Evolutionary conservation across 164 flowering plant genomes (phyloP).

Genomic region (Aristolochia contorta): DNA sequence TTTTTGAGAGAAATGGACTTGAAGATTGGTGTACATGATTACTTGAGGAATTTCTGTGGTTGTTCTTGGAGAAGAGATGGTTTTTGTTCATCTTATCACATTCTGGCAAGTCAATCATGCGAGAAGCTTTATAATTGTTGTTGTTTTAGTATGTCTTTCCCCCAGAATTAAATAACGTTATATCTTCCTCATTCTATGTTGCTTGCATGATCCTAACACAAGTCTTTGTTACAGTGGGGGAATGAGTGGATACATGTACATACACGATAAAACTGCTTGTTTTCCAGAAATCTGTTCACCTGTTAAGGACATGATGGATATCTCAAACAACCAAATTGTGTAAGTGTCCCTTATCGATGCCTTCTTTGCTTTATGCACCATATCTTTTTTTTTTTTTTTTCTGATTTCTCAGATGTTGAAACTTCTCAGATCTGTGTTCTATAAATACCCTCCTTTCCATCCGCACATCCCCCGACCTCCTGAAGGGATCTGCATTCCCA

Average conservation of each 20-base stretch:
- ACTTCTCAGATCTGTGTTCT: slow-evolving; percentile 30
- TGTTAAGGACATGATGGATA: slow-evolving; percentile 22
- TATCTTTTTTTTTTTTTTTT: neutral
- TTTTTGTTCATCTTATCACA: too few relatives aligned
- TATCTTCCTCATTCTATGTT: too few relatives aligned
- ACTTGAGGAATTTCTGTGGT: too few relatives aligned
- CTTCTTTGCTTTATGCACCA: too few relatives aligned
- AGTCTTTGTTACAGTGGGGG: slow-evolving; percentile 30
- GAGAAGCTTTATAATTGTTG: too few relatives aligned
- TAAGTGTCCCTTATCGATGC: slow-evolving; percentile 13
- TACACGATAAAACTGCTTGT: slow-evolving; percentile 23
- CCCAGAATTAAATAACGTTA: too few relatives aligned
- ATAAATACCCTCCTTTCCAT: slow-evolving; percentile 30
- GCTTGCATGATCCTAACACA: neutral
- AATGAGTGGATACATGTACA: slow-evolving; percentile 41
- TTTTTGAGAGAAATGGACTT: too few relatives aligned
- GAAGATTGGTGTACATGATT: too few relatives aligned
- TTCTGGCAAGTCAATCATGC: too few relatives aligned
- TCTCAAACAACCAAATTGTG: slow-evolving; percentile 28
- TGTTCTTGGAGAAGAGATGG: too few relatives aligned
- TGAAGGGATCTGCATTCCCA: slow-evolving; percentile 27
- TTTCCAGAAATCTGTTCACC: slow-evolving; percentile 29
- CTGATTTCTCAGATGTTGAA: neutral
- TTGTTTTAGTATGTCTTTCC: too few relatives aligned
- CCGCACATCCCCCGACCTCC: slow-evolving; percentile 39